Evolutionary conservation across 257 asterid genomes (phyloP).

Genomic region (Plantago elongata): DNA sequence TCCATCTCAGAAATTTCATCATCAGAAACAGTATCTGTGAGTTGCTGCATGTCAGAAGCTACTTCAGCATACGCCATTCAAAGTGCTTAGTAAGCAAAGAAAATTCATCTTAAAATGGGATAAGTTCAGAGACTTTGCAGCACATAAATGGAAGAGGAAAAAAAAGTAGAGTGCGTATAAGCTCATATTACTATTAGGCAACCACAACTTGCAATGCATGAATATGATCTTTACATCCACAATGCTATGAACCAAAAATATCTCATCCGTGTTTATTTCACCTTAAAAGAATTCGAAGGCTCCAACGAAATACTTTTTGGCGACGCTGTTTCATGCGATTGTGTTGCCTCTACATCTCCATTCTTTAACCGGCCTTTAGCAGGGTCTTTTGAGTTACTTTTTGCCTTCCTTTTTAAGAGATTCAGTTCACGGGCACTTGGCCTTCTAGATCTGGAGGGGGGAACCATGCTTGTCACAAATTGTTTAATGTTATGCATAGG

Average conservation of each 20-base stretch:
- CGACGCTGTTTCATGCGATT: slow-evolving; percentile 64
- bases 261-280: slow-evolving; percentile 20
- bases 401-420: slow-evolving; percentile 93
- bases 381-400: slow-evolving; percentile 80
- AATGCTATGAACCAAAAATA: slow-evolving; percentile 5
- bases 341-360: slow-evolving; percentile 62
- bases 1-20: slow-evolving; percentile 76
- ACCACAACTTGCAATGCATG: not conserved
- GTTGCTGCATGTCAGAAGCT: slow-evolving; percentile 56
- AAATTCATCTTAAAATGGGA: not conserved
- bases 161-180: no score
- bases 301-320: slow-evolving; percentile 56
- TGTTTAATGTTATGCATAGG: slow-evolving; percentile 65
- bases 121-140: slow-evolving; percentile 8
- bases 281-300: slow-evolving; percentile 69
- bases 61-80: slow-evolving; percentile 27
- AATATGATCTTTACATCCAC: not conserved
- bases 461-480: slow-evolving; percentile 74
- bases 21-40: slow-evolving; percentile 62
- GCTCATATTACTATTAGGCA: not conserved
- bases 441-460: slow-evolving; percentile 78
- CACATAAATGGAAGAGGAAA: slow-evolving; percentile 10
- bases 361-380: slow-evolving; percentile 80
- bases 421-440: slow-evolving; percentile 98
- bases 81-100: slow-evolving; percentile 4